Evolutionary conservation across 495 filamentous ascomycete genomes (phyloP), one percentile per base, ranked within the genome.

Genomic region (Trypethelium eluteriae): DNA sequence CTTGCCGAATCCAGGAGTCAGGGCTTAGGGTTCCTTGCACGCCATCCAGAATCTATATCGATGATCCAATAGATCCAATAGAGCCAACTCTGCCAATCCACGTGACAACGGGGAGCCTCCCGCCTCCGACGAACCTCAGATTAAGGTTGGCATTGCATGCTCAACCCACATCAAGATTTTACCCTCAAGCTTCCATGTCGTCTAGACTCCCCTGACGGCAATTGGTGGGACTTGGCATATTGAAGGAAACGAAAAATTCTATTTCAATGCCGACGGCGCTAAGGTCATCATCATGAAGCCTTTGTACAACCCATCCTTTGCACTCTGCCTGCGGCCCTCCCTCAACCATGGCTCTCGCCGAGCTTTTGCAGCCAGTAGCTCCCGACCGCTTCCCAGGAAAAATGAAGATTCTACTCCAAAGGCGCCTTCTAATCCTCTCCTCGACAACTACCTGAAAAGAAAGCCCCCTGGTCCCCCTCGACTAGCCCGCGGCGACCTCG

Each of bases 401-500:
- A 18, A 34, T 18, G 12, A 49, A 11, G 3, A 56, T 1, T 0
- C 5, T 10, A 14, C 25, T 5, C 38, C 62, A 3, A 34, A 34
- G 36, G 53, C 66, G 6, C 44, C 68, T 39, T 47, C 61, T 47
- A 76, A 76, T 66, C 74, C 74, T 12, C 44, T 77, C 46, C 67
- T 77, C 38, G 74, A 75, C 5, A 56, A 75, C 53, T 77, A 70
- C 62, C 66, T 70, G 59, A 64, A 65, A 61, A 70, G 72, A 35
- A 67, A 69, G n/a, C 49, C 61, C 38, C 4, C 34, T 39, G 35
- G 39, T 56, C 2, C 64, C 44, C 63, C 36, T n/a, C 36, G 38
- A 9, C 2, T 63, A 11, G 41, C 32, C 0, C 72, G 68, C 36
- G 81, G 81, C 67, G 74, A 71, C 56, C 74, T 83, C 14, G 68